Evolutionary conservation across 2,329 filamentous ascomycete genomes (phyloP).

Genomic region (Nakataea oryzae): DNA sequence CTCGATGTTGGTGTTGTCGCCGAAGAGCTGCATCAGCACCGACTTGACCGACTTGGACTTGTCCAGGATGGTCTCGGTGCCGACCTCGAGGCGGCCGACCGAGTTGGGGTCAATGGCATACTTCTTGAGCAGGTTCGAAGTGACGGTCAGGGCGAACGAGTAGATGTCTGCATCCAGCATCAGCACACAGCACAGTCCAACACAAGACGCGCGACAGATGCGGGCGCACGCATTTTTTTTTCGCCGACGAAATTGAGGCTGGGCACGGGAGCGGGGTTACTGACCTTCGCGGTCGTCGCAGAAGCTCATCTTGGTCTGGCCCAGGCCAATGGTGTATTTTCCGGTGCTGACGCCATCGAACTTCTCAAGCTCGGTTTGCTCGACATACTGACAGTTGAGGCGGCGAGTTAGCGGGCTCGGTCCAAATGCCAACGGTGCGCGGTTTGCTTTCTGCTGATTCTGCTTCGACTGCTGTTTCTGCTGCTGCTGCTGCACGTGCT

Average conservation of each 20-base stretch:
- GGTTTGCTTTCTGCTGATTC: neutral
- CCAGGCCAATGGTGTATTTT: slow-evolving; percentile 86
- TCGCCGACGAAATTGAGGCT: neutral
- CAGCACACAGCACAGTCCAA: neutral
- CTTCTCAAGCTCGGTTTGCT: slow-evolving; percentile 74
- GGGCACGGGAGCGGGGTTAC: slow-evolving; percentile 13
- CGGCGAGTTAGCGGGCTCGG: neutral
- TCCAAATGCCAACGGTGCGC: neutral
- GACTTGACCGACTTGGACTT: slow-evolving; percentile 90
- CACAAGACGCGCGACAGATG: neutral
- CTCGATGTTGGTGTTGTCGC: slow-evolving; percentile 75
- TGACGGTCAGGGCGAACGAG: slow-evolving; percentile 70
- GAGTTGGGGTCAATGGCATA: slow-evolving; percentile 72
- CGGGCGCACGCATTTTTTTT: neutral
- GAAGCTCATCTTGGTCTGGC: slow-evolving; percentile 88
- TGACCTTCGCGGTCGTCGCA: slow-evolving; percentile 81
- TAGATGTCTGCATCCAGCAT: slow-evolving; percentile 58
- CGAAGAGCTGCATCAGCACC: slow-evolving; percentile 78
- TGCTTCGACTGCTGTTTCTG: neutral
- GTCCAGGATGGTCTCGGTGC: slow-evolving; percentile 77
- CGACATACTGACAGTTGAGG: slow-evolving; percentile 54
- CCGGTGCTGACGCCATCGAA: slow-evolving; percentile 74
- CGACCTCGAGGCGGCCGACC: slow-evolving; percentile 73
- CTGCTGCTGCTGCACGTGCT: neutral
- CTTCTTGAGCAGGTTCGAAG: slow-evolving; percentile 69